A percentile compares a stretch with the other conserved stretches of the same genome.
Evolutionary conservation across 139 green algal genomes (phyloP).

Genomic region (Coelastrella sp.): DNA sequence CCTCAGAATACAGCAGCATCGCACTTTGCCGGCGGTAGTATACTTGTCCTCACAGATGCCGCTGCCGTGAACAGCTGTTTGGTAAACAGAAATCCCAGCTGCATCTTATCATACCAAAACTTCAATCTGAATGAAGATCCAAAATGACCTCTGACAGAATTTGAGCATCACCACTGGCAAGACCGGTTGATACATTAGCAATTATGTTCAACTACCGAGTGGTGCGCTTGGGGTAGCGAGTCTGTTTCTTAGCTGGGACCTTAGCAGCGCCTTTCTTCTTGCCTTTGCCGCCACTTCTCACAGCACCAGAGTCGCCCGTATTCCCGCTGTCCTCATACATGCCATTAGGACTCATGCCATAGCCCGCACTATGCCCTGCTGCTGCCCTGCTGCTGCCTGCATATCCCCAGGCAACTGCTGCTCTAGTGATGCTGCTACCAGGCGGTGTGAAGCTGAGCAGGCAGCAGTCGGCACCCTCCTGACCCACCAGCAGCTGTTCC

Average conservation of each 20-base stretch:
- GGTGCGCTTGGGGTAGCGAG: conserved; percentile 56
- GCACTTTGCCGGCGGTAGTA: too few species aligned
- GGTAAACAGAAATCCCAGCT: too few species aligned
- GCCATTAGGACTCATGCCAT: conserved; percentile 1
- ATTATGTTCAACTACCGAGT: conserved; percentile 19
- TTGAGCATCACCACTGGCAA: too few species aligned
- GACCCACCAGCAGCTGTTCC: conserved; percentile 54
- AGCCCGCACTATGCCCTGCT: background rate
- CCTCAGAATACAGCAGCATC: too few species aligned
- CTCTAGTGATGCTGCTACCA: background rate
- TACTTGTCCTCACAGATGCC: too few species aligned
- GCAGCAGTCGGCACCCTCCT: conserved; percentile 53
- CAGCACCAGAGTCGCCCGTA: background rate
- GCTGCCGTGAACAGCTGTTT: too few species aligned
- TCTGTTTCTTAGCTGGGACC: conserved; percentile 54
- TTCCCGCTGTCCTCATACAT: background rate
- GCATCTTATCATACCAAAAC: too few species aligned
- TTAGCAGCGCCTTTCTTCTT: conserved; percentile 58
- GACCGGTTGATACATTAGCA: background rate
- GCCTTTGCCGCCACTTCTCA: conserved; percentile 4
- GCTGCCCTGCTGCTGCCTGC: background rate
- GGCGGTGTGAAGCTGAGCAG: conserved; percentile 56
- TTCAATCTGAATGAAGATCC: too few species aligned
- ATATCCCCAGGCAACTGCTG: background rate
- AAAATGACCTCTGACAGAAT: background rate